A percentile compares a stretch with the other conserved stretches of the same genome.
Conservation (phyloP, 306 rosid genomes). For the Cyamopsis tetragonoloba region DNA sequence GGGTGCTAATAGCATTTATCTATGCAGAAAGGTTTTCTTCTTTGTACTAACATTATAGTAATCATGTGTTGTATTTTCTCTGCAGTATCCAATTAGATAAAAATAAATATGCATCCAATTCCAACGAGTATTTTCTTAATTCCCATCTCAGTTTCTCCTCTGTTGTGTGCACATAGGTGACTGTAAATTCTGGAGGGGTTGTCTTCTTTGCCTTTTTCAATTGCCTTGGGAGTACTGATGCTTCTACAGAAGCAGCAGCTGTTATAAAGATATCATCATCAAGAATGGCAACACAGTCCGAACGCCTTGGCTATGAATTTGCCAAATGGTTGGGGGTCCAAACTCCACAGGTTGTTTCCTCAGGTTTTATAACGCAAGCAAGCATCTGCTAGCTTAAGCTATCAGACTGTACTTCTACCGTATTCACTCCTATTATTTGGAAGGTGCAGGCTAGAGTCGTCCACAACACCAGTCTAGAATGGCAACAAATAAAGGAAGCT, state of each 20-base stretch:
- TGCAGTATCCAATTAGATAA: background rate
- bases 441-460: slow-evolving; percentile 75
- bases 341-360: slow-evolving; percentile 73
- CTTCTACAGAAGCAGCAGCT: slow-evolving; percentile 72
- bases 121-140: slow-evolving; percentile 17
- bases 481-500: slow-evolving; percentile 94
- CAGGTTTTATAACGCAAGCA: slow-evolving; percentile 2
- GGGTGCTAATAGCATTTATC: background rate
- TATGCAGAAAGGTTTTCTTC: background rate
- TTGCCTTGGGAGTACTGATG: slow-evolving; percentile 40
- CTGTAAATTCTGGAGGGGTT: slow-evolving; percentile 94
- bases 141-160: slow-evolving; percentile 32
- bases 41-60: background rate
- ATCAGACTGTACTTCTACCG: slow-evolving; percentile 8
- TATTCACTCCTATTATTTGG: slow-evolving; percentile 24
- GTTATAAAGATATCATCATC: slow-evolving; percentile 87
- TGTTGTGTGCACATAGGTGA: slow-evolving; percentile 61
- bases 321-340: slow-evolving; percentile 84
- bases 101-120: background rate
- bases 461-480: slow-evolving; percentile 75
- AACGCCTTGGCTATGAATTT: slow-evolving; percentile 91
- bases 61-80: slow-evolving; percentile 1
- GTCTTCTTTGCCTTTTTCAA: slow-evolving; percentile 88
- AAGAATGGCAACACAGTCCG: slow-evolving; percentile 93
- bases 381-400: slow-evolving; percentile 14